Base-by-base conservation (phyloP, 208 protist genomes). In the Novymonas esmeraldas region DNA sequence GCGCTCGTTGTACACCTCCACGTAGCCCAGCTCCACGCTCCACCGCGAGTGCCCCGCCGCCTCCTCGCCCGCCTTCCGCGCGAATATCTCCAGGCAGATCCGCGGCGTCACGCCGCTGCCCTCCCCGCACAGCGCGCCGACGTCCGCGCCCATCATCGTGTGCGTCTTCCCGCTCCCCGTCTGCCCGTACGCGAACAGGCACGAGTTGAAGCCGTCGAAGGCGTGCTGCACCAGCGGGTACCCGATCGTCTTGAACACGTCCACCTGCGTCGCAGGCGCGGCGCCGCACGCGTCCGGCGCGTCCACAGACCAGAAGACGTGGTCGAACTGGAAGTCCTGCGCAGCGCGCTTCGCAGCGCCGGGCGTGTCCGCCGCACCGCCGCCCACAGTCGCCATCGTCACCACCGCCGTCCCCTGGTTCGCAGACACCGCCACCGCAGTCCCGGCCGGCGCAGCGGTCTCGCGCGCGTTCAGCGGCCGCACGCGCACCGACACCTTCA, bases 171-270 rank as follows among this genome's bases (percentile, higher is more conserved):
- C 92, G 9, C 76, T 87, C 31, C 94, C 94, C 7, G 94, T 98
- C 71, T 97, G 94, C 4, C 94, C 94, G 66, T 98, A 98, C 10
- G 94, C 94, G 42, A 98, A 93, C 26, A 98, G 73, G 61, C 90
- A 95, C 7, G 46, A 31, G 24, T 93, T 87, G 78, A 82, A 93
- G 16, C 87, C 87, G 46, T 62, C 64, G 60, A 90, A 87, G 10
- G 81, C 80, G 54, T 85, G 65, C 45, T 73, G 24, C 49, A 93
- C 70, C 20, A 89, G 58, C 31, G 82, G 87, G 33, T 31, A 26
- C 14, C 85, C 88, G 49, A 90, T 92, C 34, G 11, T 39, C 26
- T 77, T 26, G 75, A 82, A 91, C 64, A 94, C 82, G 39, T 85
- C 76, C 48, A 48, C 55, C 85, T 94, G 85, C 45, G 71, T 73